Evolutionary conservation across 2,329 filamentous ascomycete genomes (phyloP).

Genomic region (Ceratocystis alfenasii): DNA sequence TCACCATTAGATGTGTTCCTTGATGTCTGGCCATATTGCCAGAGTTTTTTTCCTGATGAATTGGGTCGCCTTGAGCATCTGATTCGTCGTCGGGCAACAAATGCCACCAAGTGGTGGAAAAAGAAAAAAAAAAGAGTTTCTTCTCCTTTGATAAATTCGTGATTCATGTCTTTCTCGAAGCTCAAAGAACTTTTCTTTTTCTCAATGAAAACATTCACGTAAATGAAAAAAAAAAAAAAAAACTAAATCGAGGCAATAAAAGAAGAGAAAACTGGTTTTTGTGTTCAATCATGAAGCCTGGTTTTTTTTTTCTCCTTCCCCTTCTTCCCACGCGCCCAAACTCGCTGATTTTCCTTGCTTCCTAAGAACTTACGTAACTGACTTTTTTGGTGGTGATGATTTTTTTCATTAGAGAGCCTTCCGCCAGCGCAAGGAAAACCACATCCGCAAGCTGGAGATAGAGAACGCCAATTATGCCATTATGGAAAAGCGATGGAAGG

Average conservation of each 20-base stretch:
- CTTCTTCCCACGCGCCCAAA: slow-evolving; percentile 23
- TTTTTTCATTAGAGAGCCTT: slow-evolving; percentile 63
- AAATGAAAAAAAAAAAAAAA: neutral
- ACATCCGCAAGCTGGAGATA: slow-evolving; percentile 94
- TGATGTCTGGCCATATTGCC: neutral
- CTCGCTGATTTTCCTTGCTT: slow-evolving; percentile 15
- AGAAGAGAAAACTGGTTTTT: neutral
- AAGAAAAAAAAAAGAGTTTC: neutral
- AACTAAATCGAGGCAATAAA: neutral
- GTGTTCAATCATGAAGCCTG: slow-evolving; percentile 9
- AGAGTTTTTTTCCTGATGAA: neutral
- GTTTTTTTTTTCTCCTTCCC: slow-evolving; percentile 26
- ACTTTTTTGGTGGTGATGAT: slow-evolving; percentile 23
- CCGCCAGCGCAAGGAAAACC: slow-evolving; percentile 91
- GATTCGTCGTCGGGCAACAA: neutral
- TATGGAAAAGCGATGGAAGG: slow-evolving; percentile 66
- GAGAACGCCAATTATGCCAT: slow-evolving; percentile 72
- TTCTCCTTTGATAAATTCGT: neutral
- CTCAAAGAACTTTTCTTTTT: neutral
- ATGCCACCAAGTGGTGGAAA: neutral
- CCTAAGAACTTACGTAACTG: slow-evolving; percentile 25
- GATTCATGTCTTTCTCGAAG: neutral
- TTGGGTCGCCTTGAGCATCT: neutral
- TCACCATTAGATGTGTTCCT: neutral
- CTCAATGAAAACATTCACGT: neutral